Base-by-base conservation (phyloP, 495 filamentous ascomycete species). In the Niebla homalea region DNA sequence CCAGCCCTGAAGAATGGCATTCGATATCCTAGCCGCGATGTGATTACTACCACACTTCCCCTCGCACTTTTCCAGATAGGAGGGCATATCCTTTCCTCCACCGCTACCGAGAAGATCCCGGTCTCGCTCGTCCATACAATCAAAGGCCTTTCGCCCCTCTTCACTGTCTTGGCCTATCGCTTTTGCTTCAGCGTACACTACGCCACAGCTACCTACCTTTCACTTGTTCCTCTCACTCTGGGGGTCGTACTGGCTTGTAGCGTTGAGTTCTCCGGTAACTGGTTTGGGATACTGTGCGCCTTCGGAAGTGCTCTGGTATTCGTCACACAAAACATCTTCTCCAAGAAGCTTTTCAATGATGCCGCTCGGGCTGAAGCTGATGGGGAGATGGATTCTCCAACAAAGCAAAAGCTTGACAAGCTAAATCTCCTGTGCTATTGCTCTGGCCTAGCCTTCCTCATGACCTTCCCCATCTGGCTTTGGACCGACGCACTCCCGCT, bases 251-350 rank as follows among this genome's bases (percentile, higher is more conserved):
- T 99, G 51, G 92, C 92, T 14, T 99, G 92, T 58, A 93, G 88
- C 18, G 86, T 87, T 12, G 84, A 88, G 51, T 83, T 93, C 51
- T 82, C 77, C 19, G 92, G 85, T 18, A 87, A 97, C 60, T 77
- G 94, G 55, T 75, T 89, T 36, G 92, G 92, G 11, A 84, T 99
- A 20, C 54, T 88, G 14, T 89, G 85, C 59, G 93, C 92, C 23
- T 80, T 97, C 32, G 69, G 85, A 16, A 87, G 84, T 23, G 85
- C 93, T 35, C 67, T 97, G 32, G 85, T 99, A 54, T 99, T 99
- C 62, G 92, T 99, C 15, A 94, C 88, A 0, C 92, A 99, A 62
- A 99, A 99, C 61, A 99, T 99, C 49, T 95, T 95, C 57, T 96
- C 90, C 15, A 99, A 99, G 64, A 87, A 87, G 49, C 77, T 99